phyloP scores from a whole-genome alignment of 2,329 filamentous ascomycete genomes.

The Cladophialophora chaetospira region DNA sequence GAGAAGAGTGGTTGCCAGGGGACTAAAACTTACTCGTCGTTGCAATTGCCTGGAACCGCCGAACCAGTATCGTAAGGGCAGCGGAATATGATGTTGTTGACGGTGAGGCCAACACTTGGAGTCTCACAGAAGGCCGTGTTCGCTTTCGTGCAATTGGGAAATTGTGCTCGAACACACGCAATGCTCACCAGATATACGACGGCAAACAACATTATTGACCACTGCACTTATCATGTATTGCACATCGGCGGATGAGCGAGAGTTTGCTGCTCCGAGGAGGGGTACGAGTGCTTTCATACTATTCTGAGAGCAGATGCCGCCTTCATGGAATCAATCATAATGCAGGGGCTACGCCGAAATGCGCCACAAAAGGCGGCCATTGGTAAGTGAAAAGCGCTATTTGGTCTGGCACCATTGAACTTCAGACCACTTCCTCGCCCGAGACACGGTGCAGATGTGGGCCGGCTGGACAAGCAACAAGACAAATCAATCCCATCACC shows the following conservation, averaged over 20 bases:
- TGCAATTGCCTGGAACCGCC: constrained; percentile 1
- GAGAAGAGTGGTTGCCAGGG: too few species aligned
- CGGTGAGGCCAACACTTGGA: background rate
- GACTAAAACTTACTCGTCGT: constrained; percentile 6
- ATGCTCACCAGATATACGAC: background rate
- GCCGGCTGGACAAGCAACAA: background rate
- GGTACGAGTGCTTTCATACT: background rate
- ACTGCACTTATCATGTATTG: too few species aligned
- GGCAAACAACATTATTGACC: background rate
- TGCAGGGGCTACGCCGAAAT: background rate
- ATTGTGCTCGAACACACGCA: background rate
- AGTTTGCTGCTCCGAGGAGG: background rate
- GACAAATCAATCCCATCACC: background rate
- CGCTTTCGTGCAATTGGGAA: constrained; percentile 5
- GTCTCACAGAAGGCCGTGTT: constrained; percentile 5
- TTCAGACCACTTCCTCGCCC: background rate
- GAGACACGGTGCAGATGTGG: background rate
- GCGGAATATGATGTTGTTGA: background rate
- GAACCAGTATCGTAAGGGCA: constrained; percentile 2
- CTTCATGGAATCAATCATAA: background rate
- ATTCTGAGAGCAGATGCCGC: background rate
- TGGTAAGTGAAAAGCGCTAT: background rate
- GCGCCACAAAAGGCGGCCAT: background rate
- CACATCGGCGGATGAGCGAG: background rate
- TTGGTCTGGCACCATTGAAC: background rate